Conservation (phyloP, 1,139 yeast genomes). For the Suhomyces panamericanus region DNA sequence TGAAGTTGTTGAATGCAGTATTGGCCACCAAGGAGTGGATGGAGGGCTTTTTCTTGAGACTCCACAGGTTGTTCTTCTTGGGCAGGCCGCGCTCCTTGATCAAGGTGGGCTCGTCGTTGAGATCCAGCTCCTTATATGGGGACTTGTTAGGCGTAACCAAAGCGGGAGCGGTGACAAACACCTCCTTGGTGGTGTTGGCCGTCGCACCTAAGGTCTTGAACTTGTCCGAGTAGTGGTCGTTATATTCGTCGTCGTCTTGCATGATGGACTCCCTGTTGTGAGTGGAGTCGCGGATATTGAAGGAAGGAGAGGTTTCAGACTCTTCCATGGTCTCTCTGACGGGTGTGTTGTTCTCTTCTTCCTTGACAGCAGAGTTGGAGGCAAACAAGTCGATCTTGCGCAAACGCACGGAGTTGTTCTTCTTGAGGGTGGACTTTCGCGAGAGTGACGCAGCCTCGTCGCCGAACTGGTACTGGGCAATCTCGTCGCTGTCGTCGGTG, state of each 20-base stretch:
- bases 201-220: slow-evolving; percentile 24
- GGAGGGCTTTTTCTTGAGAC: slow-evolving; percentile 8
- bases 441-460: slow-evolving; percentile 30
- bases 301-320: slow-evolving; percentile 19
- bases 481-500: slow-evolving; percentile 20
- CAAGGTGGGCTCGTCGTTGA: slow-evolving; percentile 8
- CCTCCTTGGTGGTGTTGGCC: slow-evolving; percentile 30
- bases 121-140: slow-evolving; percentile 1
- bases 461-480: slow-evolving; percentile 25
- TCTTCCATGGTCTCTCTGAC: slow-evolving; percentile 1
- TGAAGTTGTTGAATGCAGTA: slow-evolving; percentile 45
- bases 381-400: slow-evolving; percentile 43
- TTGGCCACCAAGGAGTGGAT: slow-evolving; percentile 39
- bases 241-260: slow-evolving; percentile 20
- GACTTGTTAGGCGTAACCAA: slow-evolving; percentile 16
- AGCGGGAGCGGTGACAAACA: slow-evolving; percentile 44
- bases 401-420: slow-evolving; percentile 45
- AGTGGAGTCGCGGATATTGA: slow-evolving; percentile 16
- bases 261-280: slow-evolving; percentile 21
- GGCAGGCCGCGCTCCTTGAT: slow-evolving; percentile 24
- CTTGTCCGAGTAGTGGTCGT: slow-evolving; percentile 18
- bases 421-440: slow-evolving; percentile 15
- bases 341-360: slow-evolving; percentile 2
- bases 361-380: slow-evolving; percentile 3
- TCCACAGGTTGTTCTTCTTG: slow-evolving; percentile 12